A percentile compares a stretch with the other conserved stretches of the same genome.
phyloP scores from a whole-genome alignment of 2,329 filamentous ascomycete species.

The Didymella pinodella region DNA sequence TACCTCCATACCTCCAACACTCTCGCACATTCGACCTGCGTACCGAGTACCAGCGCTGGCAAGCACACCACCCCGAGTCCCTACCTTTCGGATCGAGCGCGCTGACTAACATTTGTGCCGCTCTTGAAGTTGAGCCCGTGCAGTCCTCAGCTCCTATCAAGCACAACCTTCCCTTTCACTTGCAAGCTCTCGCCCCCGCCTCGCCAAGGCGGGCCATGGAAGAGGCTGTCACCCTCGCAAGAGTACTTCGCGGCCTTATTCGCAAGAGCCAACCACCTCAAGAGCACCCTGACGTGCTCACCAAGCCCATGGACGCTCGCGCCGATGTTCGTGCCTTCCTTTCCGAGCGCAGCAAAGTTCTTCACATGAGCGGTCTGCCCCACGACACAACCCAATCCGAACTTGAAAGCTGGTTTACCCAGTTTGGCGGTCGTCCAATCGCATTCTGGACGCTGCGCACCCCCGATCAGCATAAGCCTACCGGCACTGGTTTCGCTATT shows the following conservation, averaged over 20 bases:
- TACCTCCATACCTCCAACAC: constrained; percentile 96
- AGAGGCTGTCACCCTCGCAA: constrained; percentile 91
- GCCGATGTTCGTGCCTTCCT: constrained; percentile 96
- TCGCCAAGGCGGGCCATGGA: constrained; percentile 97
- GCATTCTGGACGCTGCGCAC: constrained; percentile 99
- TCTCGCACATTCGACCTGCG: constrained; percentile 96
- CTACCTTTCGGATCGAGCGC: constrained; percentile 95
- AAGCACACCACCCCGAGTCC: constrained; percentile 97
- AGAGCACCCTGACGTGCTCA: constrained; percentile 94
- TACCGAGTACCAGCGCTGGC: constrained; percentile 98
- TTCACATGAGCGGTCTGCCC: constrained; percentile 96
- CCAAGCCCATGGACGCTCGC: constrained; percentile 93
- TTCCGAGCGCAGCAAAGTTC: constrained; percentile 94
- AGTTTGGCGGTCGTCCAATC: constrained; percentile 96
- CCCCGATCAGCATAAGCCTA: constrained; percentile 99
- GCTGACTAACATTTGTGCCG: constrained; percentile 96
- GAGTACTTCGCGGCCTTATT: constrained; percentile 90
- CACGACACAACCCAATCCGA: constrained; percentile 99
- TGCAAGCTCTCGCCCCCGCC: constrained; percentile 93
- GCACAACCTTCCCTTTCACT: constrained; percentile 96
- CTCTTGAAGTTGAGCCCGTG: constrained; percentile 95
- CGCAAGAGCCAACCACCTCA: constrained; percentile 94
- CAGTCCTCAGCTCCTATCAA: constrained; percentile 98
- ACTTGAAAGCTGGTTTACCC: constrained; percentile 99
- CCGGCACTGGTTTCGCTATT: constrained; percentile 95